A percentile compares a stretch with the other conserved stretches of the same genome.
Evolutionary conservation across 208 protist genomes (phyloP).

Genomic region (Leishmania arabica): DNA sequence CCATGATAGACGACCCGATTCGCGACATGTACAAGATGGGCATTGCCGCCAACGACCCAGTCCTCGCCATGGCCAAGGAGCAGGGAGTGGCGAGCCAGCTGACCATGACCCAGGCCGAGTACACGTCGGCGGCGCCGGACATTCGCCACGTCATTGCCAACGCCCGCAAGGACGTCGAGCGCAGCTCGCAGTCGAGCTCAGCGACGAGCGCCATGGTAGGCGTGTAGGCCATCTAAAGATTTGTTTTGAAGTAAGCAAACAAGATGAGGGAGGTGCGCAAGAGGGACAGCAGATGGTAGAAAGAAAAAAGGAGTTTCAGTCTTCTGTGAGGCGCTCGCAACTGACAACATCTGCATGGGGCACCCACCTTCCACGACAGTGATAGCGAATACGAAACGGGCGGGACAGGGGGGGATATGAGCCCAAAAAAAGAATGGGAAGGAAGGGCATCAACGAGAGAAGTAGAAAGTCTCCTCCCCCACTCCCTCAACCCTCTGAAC

Average conservation of each 20-base stretch:
- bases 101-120: slow-evolving; percentile 39
- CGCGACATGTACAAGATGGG: slow-evolving; percentile 67
- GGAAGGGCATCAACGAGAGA: background rate
- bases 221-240: slow-evolving; percentile 5
- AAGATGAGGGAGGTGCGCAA: background rate
- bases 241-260: background rate
- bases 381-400: background rate
- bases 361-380: background rate
- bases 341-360: background rate
- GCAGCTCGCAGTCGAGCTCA: slow-evolving; percentile 36
- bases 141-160: slow-evolving; percentile 43
- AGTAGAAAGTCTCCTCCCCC: background rate
- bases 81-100: slow-evolving; percentile 69
- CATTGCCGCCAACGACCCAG: slow-evolving; percentile 73
- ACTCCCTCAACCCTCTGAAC: background rate
- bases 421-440: background rate
- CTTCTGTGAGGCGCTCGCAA: background rate
- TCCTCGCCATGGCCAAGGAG: slow-evolving; percentile 62
- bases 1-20: slow-evolving; percentile 63
- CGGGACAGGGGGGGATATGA: background rate
- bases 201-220: slow-evolving; percentile 21
- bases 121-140: slow-evolving; percentile 43
- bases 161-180: slow-evolving; percentile 51
- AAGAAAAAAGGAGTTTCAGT: background rate
- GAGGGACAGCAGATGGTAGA: background rate